phyloP scores from a whole-genome alignment of 345 rosid genomes.

The Moringa oleifera region DNA sequence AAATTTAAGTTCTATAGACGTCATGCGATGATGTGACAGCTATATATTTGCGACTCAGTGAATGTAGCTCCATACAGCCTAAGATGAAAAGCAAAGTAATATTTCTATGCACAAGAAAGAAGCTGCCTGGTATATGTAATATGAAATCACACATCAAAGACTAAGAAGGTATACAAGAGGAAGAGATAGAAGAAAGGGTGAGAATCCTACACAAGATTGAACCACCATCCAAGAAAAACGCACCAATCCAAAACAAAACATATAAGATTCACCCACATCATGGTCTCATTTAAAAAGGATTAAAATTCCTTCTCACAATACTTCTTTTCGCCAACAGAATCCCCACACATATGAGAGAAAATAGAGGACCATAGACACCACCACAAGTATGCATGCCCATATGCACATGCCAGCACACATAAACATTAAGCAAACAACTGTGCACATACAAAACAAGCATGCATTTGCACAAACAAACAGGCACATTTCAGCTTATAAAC shows the following conservation, averaged over 20 bases:
- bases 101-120: not conserved
- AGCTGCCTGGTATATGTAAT: not conserved
- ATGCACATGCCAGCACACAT: too few species aligned
- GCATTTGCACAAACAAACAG: not conserved
- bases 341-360: too few species aligned
- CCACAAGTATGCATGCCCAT: too few species aligned
- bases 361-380: too few species aligned
- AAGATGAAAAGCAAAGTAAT: too few species aligned
- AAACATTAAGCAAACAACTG: not conserved
- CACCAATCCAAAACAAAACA: not conserved
- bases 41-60: not conserved
- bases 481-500: not conserved
- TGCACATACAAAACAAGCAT: not conserved
- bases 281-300: not conserved
- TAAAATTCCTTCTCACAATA: not conserved
- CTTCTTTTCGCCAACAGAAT: too few species aligned
- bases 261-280: not conserved
- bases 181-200: not conserved
- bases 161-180: not conserved
- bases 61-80: not conserved
- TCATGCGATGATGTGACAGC: not conserved
- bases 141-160: not conserved
- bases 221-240: not conserved
- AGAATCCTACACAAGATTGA: not conserved
- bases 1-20: not conserved